Evolutionary conservation across 768 basidiomycete species (phyloP), one percentile per base, ranked within the genome.

Genomic region (Strobilomyces echinocephalus): DNA sequence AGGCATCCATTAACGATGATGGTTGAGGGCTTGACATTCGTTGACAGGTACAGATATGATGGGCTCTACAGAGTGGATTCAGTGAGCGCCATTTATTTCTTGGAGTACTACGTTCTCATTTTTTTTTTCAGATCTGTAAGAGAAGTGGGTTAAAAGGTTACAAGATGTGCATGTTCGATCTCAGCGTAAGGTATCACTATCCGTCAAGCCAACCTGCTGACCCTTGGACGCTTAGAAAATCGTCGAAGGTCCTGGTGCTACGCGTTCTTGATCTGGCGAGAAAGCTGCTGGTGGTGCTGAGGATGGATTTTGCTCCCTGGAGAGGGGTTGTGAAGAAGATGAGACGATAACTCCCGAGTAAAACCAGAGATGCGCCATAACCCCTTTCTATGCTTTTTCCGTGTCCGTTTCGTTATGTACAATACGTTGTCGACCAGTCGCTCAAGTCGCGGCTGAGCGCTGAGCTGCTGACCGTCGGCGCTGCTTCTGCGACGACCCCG

Each of bases 1-100:
- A 58, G 59, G 15, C 20, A 41, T 18, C 1, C 9, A 11, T 6
- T 6, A 8, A 16, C 18, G 16, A 10, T 47, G 9, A 16, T 21
- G 4, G 33, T n/a, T 14, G 16, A 20, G 18, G 1, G 12, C 43
- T 36, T 54, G 18, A 61, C 4, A 18, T 21, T 34, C 1, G 12
- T 41, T 31, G 21, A 9, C 12, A 70, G 70, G 46, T 70, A 57
- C 47, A 65, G 70, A 46, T 70, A 72, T 34, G 69, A 72, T 28
- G 69, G 69, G 3, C 56, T 70, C 14, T 72, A 70, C 39, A 34
- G 61, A 4, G 69, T 70, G 1, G 59, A 66, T 20, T 55, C 51
- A 3, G 69, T 70, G 10, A 33, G 58, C 61, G 5, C 6, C 14
- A 33, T 38, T 1, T 14, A 49, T 53, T 12, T 8, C 8, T 52